Evolutionary conservation across 305 asterid species (phyloP), one percentile per base, ranked within the genome.

Genomic region (Andrographis paniculata): DNA sequence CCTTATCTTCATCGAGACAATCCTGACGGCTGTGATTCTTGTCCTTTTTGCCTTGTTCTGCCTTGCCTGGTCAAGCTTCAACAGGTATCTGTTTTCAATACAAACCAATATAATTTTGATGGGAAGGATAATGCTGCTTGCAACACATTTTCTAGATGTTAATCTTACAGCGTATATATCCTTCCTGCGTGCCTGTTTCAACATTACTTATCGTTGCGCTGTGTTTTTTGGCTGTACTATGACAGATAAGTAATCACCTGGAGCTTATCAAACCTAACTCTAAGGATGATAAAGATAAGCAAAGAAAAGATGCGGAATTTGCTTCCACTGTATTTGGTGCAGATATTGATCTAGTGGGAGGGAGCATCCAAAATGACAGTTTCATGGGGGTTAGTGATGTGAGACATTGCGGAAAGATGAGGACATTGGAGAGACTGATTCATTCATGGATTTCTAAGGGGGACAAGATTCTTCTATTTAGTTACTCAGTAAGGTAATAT

Each of bases 21-120:
- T 58, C 89, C 93, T 10, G 93, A 91, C 40, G 96, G 99, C 57
- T 91, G 99, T 56, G 95, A 86, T 59, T 79, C 87, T 6, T 91
- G 99, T 74, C 98, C 98, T 9, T 87, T 75, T 70, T 91, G 99
- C 76, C 78, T 91, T 20, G 95, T 91, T 55, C 96, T 91, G 53
- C 99, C 99, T 52, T 86, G 93, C 70, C 84, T 91, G 53, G 77
- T 78, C 61, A 91, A 91, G 78, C 93, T 91, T 37, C 99, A 91
- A 75, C 95, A 76, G 95, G 98, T 91, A 58, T 27, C 40, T 52
- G 45, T 69, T 64, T 56, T n/a, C 52, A 42, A 31, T 60, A 7
- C 12, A 33, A 33, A 7, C 4, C 8, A 24, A 13, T 33, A 2
- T 33, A 2, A 2, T 9, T 11, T 33, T 11, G 38, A 33, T 13